phyloP scores from a whole-genome alignment of 495 filamentous ascomycete species.

The Staphylotrichum longicolle region DNA sequence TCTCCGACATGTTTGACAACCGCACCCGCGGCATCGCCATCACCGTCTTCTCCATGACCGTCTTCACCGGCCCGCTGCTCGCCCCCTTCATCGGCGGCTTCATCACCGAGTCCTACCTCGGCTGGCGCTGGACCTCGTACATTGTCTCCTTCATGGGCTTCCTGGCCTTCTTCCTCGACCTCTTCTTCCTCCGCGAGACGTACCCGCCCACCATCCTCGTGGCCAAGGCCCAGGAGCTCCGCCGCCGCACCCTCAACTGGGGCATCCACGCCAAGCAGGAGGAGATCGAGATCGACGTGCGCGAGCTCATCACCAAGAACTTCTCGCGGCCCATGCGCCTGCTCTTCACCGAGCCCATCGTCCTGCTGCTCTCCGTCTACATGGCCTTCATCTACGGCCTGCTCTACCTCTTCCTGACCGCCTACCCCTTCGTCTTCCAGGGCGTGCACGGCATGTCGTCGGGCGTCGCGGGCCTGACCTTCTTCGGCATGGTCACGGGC shows the following conservation, averaged over 20 bases:
- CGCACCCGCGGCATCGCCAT: conserved; percentile 74
- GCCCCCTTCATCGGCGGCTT: conserved; percentile 84
- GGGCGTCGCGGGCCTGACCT: conserved; percentile 71
- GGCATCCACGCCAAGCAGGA: conserved; percentile 93
- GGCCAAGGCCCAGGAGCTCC: conserved; percentile 71
- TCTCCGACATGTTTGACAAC: conserved; percentile 86
- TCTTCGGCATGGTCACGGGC: conserved; percentile 77
- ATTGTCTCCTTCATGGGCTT: conserved; percentile 71
- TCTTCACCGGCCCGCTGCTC: conserved; percentile 77
- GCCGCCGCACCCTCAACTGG: conserved; percentile 83
- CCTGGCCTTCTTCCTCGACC: conserved; percentile 62
- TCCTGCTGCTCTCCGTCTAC: conserved; percentile 70
- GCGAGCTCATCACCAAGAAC: conserved; percentile 77
- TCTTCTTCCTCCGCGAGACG: conserved; percentile 75
- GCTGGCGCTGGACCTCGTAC: conserved; percentile 89
- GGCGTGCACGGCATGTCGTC: conserved; percentile 63
- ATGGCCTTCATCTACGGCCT: conserved; percentile 80
- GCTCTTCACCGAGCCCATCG: conserved; percentile 77
- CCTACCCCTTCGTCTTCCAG: conserved; percentile 78
- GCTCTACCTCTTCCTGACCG: conserved; percentile 77
- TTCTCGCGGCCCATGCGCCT: conserved; percentile 77
- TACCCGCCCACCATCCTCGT: conserved; percentile 82
- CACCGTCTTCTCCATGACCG: conserved; percentile 78
- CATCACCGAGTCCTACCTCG: conserved; percentile 64
- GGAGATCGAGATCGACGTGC: conserved; percentile 83